Base-by-base conservation (phyloP, 2,329 filamentous ascomycete species). In the Aspergillus aculeatinus region DNA sequence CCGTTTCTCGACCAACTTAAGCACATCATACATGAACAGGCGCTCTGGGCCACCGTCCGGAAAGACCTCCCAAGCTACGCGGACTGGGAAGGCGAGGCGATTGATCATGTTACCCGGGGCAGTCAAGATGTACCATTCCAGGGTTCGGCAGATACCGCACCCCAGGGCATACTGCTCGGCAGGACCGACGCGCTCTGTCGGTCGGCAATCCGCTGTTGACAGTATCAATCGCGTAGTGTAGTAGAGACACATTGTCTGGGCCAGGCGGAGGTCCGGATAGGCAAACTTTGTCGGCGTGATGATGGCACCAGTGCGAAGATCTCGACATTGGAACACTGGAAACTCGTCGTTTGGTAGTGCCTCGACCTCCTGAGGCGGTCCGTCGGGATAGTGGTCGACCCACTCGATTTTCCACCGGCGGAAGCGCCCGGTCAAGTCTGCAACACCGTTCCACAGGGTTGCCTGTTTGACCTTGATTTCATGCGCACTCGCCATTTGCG, bases 21-120 rank as follows among this genome's bases (percentile, higher is more conserved):
- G 55, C 14, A 76, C 72, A 7, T 73, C 68, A 10, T 64, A 59
- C 64, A 76, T 69, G 19, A 73, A 76, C 2, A 53, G 59, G 23
- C 71, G 70, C 53, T 76, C 74, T 2, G 72, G 70, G 1, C 72
- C 71, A 5, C 60, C 63, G 3, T 69, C 68, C 1, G 74, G 73
- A 42, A 76, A 72, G 1, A 66, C 73, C 52, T 76, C 74, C 73
- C 73, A 76, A 6, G 74, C 74, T 1, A 76, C 74, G 2, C 74
- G 70, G 5, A 73, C 72, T 2, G 74, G 65, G 35, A 76, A 75
- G 1, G 73, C 74, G 11, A 76, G 69, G 2, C 74, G 73, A 53
- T 76, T 76, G 51, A 76, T 76, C 74, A 76, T 76, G 55, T 76
- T 76, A 1, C 74, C 74, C 0, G 73, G 73, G 0, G 74, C 68